Conservation (phyloP, 1,284 basidiomycete genomes). For the Fomitiporia mediterranea region DNA sequence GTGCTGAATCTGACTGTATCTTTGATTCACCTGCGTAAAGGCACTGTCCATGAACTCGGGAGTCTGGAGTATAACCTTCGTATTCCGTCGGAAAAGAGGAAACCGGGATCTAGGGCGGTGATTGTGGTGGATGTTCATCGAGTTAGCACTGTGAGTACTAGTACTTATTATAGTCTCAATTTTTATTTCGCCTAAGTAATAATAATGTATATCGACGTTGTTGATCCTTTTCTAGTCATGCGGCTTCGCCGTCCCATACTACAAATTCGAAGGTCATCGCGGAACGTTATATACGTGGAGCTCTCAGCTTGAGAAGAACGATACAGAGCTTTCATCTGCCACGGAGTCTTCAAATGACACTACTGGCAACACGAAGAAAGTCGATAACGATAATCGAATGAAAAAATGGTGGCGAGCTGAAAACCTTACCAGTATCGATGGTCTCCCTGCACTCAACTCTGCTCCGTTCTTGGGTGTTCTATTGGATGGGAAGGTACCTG, state of each 20-base stretch:
- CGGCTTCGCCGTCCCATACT: constrained; percentile 44
- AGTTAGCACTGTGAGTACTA: constrained; percentile 44
- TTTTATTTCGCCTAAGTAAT: not conserved
- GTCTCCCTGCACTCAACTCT: too few relatives aligned
- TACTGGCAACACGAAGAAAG: constrained; percentile 13
- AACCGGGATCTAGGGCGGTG: constrained; percentile 46
- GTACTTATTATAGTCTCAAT: too few relatives aligned
- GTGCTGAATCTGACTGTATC: too few relatives aligned
- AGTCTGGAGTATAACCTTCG: constrained; percentile 45
- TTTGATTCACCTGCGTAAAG: constrained; percentile 27
- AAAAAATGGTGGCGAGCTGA: constrained; percentile 40
- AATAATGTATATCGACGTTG: not conserved
- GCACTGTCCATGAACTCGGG: constrained; percentile 46
- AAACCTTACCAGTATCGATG: constrained; percentile 40
- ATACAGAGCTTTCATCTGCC: too few relatives aligned
- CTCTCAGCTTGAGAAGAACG: not conserved
- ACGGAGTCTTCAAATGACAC: too few relatives aligned
- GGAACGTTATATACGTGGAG: not conserved
- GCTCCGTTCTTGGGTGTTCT: too few relatives aligned
- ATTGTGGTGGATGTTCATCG: constrained; percentile 47
- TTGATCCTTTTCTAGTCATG: constrained; percentile 1
- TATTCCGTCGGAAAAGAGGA: constrained; percentile 37
- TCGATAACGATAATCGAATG: constrained; percentile 30
- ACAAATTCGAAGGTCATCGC: constrained; percentile 43
- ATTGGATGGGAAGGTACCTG: constrained; percentile 29